Evolutionary conservation across 768 basidiomycete genomes (phyloP).

Genomic region (Lentinula edodes): DNA sequence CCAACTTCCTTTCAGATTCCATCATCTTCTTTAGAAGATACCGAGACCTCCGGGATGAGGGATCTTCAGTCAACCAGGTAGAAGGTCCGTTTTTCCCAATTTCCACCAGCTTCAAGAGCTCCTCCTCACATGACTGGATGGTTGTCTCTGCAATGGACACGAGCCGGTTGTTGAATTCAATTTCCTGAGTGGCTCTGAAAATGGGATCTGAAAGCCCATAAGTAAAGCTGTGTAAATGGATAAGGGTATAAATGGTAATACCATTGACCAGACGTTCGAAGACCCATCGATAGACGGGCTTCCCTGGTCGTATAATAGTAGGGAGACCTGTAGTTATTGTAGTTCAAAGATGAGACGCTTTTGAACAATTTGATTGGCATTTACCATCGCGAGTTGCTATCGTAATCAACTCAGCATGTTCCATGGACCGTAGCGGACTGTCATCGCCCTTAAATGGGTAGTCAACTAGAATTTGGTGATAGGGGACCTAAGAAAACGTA

Average conservation of each 20-base stretch:
- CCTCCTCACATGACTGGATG: slow-evolving; percentile 69
- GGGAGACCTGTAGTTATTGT: slow-evolving; percentile 61
- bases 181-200: slow-evolving; percentile 79
- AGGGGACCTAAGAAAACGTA: slow-evolving; percentile 51
- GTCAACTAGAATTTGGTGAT: slow-evolving; percentile 74
- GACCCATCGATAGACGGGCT: slow-evolving; percentile 82
- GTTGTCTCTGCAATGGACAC: slow-evolving; percentile 55
- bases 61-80: slow-evolving; percentile 40
- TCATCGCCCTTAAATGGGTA: slow-evolving; percentile 95
- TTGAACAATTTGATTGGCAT: slow-evolving; percentile 6
- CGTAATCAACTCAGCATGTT: slow-evolving; percentile 82
- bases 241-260: slow-evolving; percentile 23
- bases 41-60: slow-evolving; percentile 52
- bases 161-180: slow-evolving; percentile 69
- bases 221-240: background rate
- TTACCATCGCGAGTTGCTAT: slow-evolving; percentile 73
- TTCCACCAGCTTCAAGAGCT: slow-evolving; percentile 62
- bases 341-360: background rate
- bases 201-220: slow-evolving; percentile 48
- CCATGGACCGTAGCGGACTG: slow-evolving; percentile 72
- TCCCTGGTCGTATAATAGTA: slow-evolving; percentile 80
- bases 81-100: slow-evolving; percentile 50
- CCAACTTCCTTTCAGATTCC: slow-evolving; percentile 61
- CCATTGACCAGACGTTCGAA: slow-evolving; percentile 81
- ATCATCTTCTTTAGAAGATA: slow-evolving; percentile 76